Evolutionary conservation across 2,329 filamentous ascomycete genomes (phyloP), one percentile per base, ranked within the genome.

Genomic region (Penicillium sp.): DNA sequence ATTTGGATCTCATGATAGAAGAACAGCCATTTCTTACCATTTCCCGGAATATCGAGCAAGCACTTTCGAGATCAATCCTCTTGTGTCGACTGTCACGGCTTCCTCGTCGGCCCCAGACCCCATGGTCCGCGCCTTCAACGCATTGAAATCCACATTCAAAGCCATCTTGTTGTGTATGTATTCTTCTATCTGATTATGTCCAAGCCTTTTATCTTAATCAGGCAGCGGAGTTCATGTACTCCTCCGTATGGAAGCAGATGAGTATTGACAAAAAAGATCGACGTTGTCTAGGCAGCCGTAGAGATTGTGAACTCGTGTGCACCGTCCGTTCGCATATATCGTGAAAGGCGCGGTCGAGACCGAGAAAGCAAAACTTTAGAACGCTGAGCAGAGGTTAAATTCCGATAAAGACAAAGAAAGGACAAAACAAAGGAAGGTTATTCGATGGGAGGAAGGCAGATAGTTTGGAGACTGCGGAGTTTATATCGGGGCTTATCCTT

Each of bases 61-160:
- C 11, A 99, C 93, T 76, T 99, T 99, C 78, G 97, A 95, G 71
- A 99, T 99, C 67, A 99, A 77, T 43, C 94, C 94, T 70, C 95
- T 84, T 48, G 94, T 99, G 72, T 99, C 96, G 70, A 99, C 94
- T 0, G 94, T 99, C 55, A 99, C 94, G 41, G 94, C 94, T 76
- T 97, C 94, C 75, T 97, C 94, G 67, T 96, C 91, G 60, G 92
- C 89, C 64, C 90, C 90, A 56, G 91, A 88, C 55, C 84, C 86
- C 79, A 99, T 84, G 27, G 94, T 94, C 68, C 91, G 89, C 65
- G 93, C 92, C 70, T 91, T 89, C 63, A 99, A 81, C 70, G 88
- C 81, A 70, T 81, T 82, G 67, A 83, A 85, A 65, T 86, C 83
- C 58, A 82, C 84, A 36, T 86, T 84, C 68, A 88, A 88, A 73